phyloP scores from a whole-genome alignment of 1,284 basidiomycete genomes.

The Fomitiporia mediterranea region DNA sequence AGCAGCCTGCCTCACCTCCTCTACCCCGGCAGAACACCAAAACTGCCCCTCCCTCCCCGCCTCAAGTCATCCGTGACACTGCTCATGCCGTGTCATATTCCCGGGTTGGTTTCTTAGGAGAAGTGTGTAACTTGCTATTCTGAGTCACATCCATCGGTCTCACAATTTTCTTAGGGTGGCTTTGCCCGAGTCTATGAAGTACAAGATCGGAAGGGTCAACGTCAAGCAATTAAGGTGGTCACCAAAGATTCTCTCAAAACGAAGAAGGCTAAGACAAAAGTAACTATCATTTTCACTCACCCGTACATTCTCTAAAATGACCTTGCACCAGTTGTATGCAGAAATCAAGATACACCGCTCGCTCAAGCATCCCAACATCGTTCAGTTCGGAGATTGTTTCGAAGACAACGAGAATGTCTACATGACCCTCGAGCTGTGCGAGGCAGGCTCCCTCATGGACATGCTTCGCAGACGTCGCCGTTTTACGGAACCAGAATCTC shows the following conservation, averaged over 20 bases:
- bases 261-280: conserved; percentile 92
- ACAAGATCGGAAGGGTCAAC: conserved; percentile 56
- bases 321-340: conserved; percentile 74
- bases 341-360: conserved; percentile 98
- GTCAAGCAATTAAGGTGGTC: conserved; percentile 86
- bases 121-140: conserved; percentile 48
- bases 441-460: conserved; percentile 87
- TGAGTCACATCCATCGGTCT: conserved; percentile 17
- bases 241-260: conserved; percentile 80
- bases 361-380: conserved; percentile 90
- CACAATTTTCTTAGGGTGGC: conserved; percentile 58
- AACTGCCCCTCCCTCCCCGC: conserved; percentile 77
- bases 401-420: conserved; percentile 96
- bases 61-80: conserved; percentile 70
- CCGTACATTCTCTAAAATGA: not conserved
- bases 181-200: conserved; percentile 91
- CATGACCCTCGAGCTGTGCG: conserved; percentile 93
- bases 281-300: conserved; percentile 31
- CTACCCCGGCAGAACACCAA: conserved; percentile 77
- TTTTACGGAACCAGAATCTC: conserved; percentile 89
- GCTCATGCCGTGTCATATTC: conserved; percentile 52
- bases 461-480: conserved; percentile 85
- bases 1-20: conserved; percentile 50
- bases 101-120: conserved; percentile 79
- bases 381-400: conserved; percentile 90